A percentile compares a stretch with the other conserved stretches of the same genome.
phyloP scores from a whole-genome alignment of 2,329 filamentous ascomycete species.

The Ophiostoma montium region DNA sequence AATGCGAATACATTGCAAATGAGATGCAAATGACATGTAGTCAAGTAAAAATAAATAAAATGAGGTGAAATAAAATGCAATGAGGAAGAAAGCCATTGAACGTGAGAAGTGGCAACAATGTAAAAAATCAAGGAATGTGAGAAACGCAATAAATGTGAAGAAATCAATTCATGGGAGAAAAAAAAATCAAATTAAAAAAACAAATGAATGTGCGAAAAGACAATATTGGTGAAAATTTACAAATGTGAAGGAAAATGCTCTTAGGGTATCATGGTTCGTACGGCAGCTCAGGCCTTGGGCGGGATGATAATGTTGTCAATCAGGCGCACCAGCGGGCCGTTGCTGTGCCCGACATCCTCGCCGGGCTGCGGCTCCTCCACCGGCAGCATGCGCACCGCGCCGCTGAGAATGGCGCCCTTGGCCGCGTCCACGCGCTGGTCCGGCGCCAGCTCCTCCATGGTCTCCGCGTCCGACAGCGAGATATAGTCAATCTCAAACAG shows the following conservation, averaged over 20 bases:
- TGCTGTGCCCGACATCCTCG: constrained; percentile 62
- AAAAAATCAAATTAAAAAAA: too few relatives aligned
- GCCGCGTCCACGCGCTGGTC: constrained; percentile 41
- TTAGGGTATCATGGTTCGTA: background rate
- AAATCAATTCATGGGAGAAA: too few relatives aligned
- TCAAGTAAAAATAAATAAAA: background rate
- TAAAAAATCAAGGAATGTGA: too few relatives aligned
- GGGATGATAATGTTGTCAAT: constrained; percentile 84
- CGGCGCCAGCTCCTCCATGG: constrained; percentile 60
- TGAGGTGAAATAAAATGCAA: too few relatives aligned
- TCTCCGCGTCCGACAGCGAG: constrained; percentile 73
- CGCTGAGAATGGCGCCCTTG: constrained; percentile 72
- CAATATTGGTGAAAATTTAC: too few relatives aligned
- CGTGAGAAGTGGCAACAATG: too few relatives aligned
- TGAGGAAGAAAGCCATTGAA: too few relatives aligned
- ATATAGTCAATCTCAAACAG: constrained; percentile 82
- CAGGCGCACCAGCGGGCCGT: constrained; percentile 64
- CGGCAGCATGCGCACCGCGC: constrained; percentile 78
- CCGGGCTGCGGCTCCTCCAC: constrained; percentile 54
- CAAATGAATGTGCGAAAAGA: too few relatives aligned
- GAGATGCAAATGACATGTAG: too few relatives aligned
- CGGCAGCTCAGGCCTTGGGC: constrained; percentile 16
- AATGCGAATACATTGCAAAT: too few relatives aligned
- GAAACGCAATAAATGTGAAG: too few relatives aligned
- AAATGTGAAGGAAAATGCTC: background rate